A percentile compares a stretch with the other conserved stretches of the same genome.
phyloP scores from a whole-genome alignment of 805 yeast genomes.

The Dipodascopsis uninucleata region DNA sequence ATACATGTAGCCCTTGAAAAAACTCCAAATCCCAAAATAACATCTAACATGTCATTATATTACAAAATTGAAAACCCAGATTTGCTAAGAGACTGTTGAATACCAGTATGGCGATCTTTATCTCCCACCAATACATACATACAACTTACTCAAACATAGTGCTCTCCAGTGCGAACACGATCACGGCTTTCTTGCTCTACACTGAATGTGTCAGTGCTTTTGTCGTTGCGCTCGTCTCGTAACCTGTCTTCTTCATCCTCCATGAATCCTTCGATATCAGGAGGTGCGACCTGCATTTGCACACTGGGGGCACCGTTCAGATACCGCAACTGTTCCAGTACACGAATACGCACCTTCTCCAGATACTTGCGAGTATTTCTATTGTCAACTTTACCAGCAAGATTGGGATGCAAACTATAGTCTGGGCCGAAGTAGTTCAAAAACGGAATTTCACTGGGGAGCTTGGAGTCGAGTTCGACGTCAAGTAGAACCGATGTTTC shows the following conservation, averaged over 20 bases:
- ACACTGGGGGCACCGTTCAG: conserved; percentile 93
- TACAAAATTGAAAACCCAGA: no score
- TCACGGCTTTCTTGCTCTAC: conserved; percentile 26
- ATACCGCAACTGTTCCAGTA: conserved; percentile 75
- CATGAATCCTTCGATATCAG: conserved; percentile 45
- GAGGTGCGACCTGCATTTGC: conserved; percentile 86
- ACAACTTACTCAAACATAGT: conserved; percentile 14
- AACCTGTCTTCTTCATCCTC: conserved; percentile 40
- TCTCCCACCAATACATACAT: no score
- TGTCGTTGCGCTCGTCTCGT: conserved; percentile 34
- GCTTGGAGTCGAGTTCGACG: conserved; percentile 66
- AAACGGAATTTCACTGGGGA: conserved; percentile 74
- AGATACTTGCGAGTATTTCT: conserved; percentile 78
- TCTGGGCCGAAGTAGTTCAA: conserved; percentile 87
- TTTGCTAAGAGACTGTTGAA: no score
- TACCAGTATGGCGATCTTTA: no score
- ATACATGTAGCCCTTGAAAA: no score
- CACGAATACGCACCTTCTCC: conserved; percentile 70
- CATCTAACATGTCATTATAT: no score
- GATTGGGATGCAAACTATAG: conserved; percentile 76
- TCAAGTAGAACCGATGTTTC: conserved; percentile 87
- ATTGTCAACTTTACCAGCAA: conserved; percentile 79
- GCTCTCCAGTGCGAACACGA: conserved; percentile 27
- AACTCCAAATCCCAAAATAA: no score
- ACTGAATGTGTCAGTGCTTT: conserved; percentile 15